Evolutionary conservation across 768 basidiomycete genomes (phyloP).

Genomic region (Ramaria rubella): DNA sequence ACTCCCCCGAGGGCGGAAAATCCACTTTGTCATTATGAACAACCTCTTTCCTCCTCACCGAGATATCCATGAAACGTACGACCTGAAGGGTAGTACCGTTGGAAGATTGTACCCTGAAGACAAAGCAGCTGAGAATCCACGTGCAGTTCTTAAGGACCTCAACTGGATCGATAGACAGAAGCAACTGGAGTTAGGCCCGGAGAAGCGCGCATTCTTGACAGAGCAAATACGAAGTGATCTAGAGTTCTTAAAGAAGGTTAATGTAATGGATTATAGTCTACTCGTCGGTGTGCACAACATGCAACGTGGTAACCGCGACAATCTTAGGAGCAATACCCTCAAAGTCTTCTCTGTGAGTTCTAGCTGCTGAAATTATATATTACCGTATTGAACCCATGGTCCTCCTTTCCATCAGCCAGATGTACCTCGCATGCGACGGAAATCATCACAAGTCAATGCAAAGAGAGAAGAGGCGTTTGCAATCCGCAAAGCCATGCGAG

Average conservation of each 20-base stretch:
- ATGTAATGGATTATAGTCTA: constrained; percentile 96
- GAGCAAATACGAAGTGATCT: constrained; percentile 88
- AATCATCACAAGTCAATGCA: constrained; percentile 52
- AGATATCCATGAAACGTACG: constrained; percentile 96
- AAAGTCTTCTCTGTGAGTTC: constrained; percentile 82
- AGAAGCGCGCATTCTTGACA: constrained; percentile 83
- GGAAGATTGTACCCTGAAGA: constrained; percentile 86
- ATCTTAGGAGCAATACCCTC: constrained; percentile 82
- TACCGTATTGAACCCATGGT: not conserved
- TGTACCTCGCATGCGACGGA: constrained; percentile 56
- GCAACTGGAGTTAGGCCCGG: constrained; percentile 85
- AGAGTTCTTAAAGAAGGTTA: constrained; percentile 72
- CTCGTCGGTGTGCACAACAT: constrained; percentile 93
- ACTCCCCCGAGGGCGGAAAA: constrained; percentile 86
- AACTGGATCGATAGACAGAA: constrained; percentile 88
- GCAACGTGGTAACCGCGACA: constrained; percentile 85
- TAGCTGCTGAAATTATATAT: not conserved
- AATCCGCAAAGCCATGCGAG: constrained; percentile 78
- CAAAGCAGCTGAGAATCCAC: constrained; percentile 65
- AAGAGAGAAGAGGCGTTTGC: constrained; percentile 70
- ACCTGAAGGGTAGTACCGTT: constrained; percentile 91
- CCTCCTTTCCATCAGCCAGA: constrained; percentile 46
- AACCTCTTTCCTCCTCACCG: constrained; percentile 97
- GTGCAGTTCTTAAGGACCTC: constrained; percentile 90
- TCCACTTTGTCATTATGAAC: constrained; percentile 99